phyloP scores from a whole-genome alignment of 2,329 filamentous ascomycete species.

The Leptographium wingfieldii region DNA sequence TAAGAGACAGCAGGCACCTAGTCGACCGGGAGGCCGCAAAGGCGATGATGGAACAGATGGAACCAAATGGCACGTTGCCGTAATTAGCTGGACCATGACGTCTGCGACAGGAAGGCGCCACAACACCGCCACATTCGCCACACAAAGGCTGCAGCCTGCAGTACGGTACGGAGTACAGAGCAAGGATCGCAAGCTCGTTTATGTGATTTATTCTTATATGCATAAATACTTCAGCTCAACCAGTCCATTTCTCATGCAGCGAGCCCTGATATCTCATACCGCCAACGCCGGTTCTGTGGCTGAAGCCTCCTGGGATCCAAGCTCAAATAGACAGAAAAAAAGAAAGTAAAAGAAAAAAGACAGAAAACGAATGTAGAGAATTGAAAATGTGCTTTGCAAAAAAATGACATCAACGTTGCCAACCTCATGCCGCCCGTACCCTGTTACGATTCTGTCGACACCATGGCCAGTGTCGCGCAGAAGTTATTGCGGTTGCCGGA shows the following conservation, averaged over 20 bases:
- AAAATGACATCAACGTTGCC: neutral
- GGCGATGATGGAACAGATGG: neutral
- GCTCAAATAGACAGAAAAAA: neutral
- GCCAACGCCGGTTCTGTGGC: neutral
- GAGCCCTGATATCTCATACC: neutral
- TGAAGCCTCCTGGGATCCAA: neutral
- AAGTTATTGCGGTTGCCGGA: constrained; percentile 53
- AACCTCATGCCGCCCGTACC: too few species aligned
- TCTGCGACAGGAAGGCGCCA: neutral
- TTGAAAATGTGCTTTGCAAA: neutral
- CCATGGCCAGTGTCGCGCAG: constrained; percentile 47
- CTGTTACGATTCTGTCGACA: constrained; percentile 16
- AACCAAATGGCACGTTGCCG: neutral
- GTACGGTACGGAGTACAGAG: too few species aligned
- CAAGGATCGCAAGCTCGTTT: too few species aligned
- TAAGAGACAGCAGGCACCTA: neutral
- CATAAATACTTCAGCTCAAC: neutral
- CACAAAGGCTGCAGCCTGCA: neutral
- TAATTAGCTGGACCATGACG: neutral
- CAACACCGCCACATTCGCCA: neutral
- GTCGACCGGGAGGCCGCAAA: neutral
- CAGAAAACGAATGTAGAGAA: neutral
- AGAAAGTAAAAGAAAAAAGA: neutral
- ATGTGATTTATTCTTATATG: neutral
- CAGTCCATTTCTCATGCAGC: neutral